Evolutionary conservation across 371 early-diverging fungal genomes (phyloP), one percentile per base, ranked within the genome.

Genomic region (Conidiobolus incongruus): DNA sequence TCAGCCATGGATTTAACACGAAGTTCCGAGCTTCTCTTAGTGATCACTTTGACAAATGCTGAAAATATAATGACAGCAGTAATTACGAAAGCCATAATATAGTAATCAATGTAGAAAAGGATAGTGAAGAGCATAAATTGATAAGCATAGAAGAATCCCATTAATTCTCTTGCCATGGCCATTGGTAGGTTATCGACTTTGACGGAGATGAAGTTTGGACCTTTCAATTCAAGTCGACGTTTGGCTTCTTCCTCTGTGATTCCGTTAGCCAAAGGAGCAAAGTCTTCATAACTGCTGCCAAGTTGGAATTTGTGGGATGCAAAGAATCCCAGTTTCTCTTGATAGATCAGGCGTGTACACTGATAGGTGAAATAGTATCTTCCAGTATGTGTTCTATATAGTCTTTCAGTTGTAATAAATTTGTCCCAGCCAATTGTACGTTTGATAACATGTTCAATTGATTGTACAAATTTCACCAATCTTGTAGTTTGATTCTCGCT

Each of bases 51-150:
- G 52, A 70, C 62, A n/a, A 75, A 17, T 0, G 80, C 83, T 4
- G 83, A 77, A 1, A 68, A 36, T 2, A 79, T 37, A 43, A 80
- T 70, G 29, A 82, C 72, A 45, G 58, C 59, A 2, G 75, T 73
- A 35, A 79, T 68, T 13, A 78, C 78, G 8, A 78, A 41, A 45
- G 73, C 83, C 40, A 82, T 76, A 48, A 68, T 61, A 64, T 70
- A 83, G 59, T 78, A 79, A 33, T 63, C 68, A 51, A 70, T n/a
- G 55, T 75, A 72, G 53, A 73, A 75, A 53, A 75, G 81, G 13
- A 77, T 62, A 72, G 72, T 72, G 35, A 84, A 63, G 13, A 62
- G 61, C 47, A 74, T 65, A 35, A 77, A 58, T 52, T 84, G 82
- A 47, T 80, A 84, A 24, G 80, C 61, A 52, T 84, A 84, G 31